Evolutionary conservation across 2,329 filamentous ascomycete species (phyloP).

Genomic region (Colletotrichum tropicale): DNA sequence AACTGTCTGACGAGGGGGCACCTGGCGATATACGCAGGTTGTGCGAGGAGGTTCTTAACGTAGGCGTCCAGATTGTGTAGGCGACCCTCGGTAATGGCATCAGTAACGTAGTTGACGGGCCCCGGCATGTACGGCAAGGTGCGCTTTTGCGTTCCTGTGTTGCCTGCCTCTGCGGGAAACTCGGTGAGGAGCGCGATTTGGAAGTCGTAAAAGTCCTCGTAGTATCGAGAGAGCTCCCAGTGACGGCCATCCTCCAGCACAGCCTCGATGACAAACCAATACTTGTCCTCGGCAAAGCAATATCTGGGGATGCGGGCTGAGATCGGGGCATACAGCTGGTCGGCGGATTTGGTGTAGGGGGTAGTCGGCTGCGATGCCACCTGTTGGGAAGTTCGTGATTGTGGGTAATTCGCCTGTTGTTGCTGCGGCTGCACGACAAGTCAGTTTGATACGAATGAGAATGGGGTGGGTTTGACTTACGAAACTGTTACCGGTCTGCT

Average conservation of each 20-base stretch:
- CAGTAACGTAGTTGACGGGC: slow-evolving; percentile 97
- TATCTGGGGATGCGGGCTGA: slow-evolving; percentile 88
- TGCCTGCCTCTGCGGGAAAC: slow-evolving; percentile 92
- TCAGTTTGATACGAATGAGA: neutral
- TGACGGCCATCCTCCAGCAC: slow-evolving; percentile 87
- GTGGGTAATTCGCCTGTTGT: slow-evolving; percentile 30
- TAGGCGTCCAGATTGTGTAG: slow-evolving; percentile 94
- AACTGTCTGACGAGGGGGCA: slow-evolving; percentile 88
- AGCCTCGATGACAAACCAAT: slow-evolving; percentile 97
- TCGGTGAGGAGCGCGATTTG: slow-evolving; percentile 93
- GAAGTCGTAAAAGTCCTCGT: slow-evolving; percentile 99
- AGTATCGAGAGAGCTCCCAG: slow-evolving; percentile 94
- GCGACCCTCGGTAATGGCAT: slow-evolving; percentile 92
- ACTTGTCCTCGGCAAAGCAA: slow-evolving; percentile 96
- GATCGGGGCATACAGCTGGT: slow-evolving; percentile 74
- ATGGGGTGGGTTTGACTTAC: slow-evolving; percentile 41
- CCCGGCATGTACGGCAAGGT: slow-evolving; percentile 97
- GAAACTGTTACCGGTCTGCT: slow-evolving; percentile 47
- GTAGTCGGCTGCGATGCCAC: slow-evolving; percentile 44
- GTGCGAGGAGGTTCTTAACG: slow-evolving; percentile 85
- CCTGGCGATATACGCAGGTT: slow-evolving; percentile 83
- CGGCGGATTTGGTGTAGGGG: slow-evolving; percentile 44
- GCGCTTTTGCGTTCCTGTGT: slow-evolving; percentile 77
- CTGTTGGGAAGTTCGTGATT: slow-evolving; percentile 30
- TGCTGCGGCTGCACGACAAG: neutral